These are phyloP conservation scores for Lipomyces anomalus DNA, from an alignment of 805 yeast species.

Conservation along the genomic window DNA sequence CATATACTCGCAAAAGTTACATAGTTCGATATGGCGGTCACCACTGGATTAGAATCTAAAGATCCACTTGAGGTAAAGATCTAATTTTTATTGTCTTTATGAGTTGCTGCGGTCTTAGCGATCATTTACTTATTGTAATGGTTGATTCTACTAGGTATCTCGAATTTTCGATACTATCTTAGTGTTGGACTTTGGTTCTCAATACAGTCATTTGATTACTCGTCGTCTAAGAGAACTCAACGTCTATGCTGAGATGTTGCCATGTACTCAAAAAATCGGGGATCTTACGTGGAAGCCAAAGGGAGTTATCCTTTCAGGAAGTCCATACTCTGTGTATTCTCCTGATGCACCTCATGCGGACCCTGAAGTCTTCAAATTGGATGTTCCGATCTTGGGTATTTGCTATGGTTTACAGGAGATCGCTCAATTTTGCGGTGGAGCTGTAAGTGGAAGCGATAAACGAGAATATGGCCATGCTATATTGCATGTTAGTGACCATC, in stretches of 20 bases:
- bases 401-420: conserved; percentile 99
- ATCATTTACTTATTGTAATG: too few relatives aligned
- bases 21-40: too few relatives aligned
- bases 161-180: conserved; percentile 91
- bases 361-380: conserved; percentile 80
- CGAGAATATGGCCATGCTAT: conserved; percentile 98
- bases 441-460: conserved; percentile 92
- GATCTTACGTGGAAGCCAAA: conserved; percentile 92
- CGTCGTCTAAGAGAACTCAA: conserved; percentile 97
- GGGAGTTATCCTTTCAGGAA: conserved; percentile 94
- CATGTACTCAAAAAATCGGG: conserved; percentile 94
- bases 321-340: conserved; percentile 96
- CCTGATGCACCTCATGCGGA: conserved; percentile 97
- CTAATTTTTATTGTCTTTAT: too few relatives aligned
- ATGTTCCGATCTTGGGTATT: conserved; percentile 93
- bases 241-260: conserved; percentile 98
- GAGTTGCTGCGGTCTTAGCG: too few relatives aligned
- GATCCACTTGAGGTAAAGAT: too few relatives aligned
- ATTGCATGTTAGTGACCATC: conserved; percentile 50
- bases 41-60: too few relatives aligned
- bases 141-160: too few relatives aligned
- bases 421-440: conserved; percentile 91
- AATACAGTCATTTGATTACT: conserved; percentile 93
- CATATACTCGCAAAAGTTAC: too few relatives aligned
- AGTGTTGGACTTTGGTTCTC: conserved; percentile 97